Conservation (phyloP, 148 eudicot species). For the Rhododendron simsii region DNA sequence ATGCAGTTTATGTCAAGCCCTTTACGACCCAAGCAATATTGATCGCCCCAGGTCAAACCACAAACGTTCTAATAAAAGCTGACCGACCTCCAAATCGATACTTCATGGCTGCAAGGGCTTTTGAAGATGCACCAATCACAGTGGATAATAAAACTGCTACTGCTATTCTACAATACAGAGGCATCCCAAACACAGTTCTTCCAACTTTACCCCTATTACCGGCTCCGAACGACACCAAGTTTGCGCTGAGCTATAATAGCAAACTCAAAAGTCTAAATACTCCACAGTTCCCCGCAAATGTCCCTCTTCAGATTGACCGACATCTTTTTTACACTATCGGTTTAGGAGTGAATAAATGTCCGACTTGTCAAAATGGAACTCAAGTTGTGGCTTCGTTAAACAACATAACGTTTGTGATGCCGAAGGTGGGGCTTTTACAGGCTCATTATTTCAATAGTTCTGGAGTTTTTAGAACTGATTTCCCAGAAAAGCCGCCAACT, state of each 20-base stretch:
- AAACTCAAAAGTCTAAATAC: constrained; percentile 46
- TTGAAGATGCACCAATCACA: constrained; percentile 45
- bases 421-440: constrained; percentile 41
- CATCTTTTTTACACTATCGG: constrained; percentile 41
- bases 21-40: constrained; percentile 35
- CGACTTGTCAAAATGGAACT: constrained; percentile 42
- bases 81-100: constrained; percentile 38
- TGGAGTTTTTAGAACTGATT: constrained; percentile 37
- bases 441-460: constrained; percentile 41
- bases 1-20: constrained; percentile 60
- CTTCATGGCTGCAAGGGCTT: constrained; percentile 60
- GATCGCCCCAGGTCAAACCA: constrained; percentile 56
- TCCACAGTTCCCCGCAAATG: constrained; percentile 38
- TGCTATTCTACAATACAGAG: constrained; percentile 51
- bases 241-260: constrained; percentile 28
- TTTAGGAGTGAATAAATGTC: constrained; percentile 38
- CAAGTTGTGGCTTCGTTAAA: constrained; percentile 45
- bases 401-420: constrained; percentile 59
- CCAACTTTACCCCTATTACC: constrained; percentile 48
- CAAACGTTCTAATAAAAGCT: constrained; percentile 44
- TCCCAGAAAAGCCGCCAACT: constrained; percentile 37
- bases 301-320: constrained; percentile 39
- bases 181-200: constrained; percentile 34
- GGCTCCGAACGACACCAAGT: constrained; percentile 33
- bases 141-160: constrained; percentile 53